These are phyloP conservation scores for Emericellopsis terricola DNA, from an alignment of 495 filamentous ascomycete species.

Conservation along the genomic window DNA sequence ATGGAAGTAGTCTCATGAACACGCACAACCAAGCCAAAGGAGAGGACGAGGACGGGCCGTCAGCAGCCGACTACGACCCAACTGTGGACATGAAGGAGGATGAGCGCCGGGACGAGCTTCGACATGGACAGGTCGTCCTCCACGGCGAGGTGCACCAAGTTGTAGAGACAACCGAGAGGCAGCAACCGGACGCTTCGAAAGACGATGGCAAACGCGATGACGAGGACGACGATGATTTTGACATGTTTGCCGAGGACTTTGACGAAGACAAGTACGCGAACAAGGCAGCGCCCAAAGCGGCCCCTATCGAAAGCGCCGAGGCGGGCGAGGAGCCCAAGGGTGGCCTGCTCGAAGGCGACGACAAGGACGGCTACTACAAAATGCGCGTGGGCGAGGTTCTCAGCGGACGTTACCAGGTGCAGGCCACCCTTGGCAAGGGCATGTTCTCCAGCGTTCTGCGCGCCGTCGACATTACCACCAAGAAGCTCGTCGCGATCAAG, in stretches of 20 bases:
- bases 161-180: constrained; percentile 10
- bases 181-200: constrained; percentile 16
- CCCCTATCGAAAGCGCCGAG: constrained; percentile 20
- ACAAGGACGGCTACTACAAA: constrained; percentile 89
- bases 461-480: constrained; percentile 60
- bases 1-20: constrained; percentile 49
- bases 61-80: constrained; percentile 91
- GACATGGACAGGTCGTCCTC: constrained; percentile 30
- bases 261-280: constrained; percentile 72
- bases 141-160: constrained; percentile 20
- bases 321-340: constrained; percentile 20
- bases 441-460: constrained; percentile 95
- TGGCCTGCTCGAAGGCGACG: constrained; percentile 84
- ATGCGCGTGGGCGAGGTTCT: constrained; percentile 77
- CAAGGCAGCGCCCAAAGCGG: constrained; percentile 13
- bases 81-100: constrained; percentile 88
- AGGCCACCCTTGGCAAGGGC: constrained; percentile 75
- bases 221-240: constrained; percentile 50
- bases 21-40: constrained; percentile 25
- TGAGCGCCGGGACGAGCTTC: constrained; percentile 47
- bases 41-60: constrained; percentile 51
- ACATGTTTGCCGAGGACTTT: constrained; percentile 92
- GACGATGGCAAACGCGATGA: constrained; percentile 28
- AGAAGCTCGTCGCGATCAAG: constrained; percentile 69
- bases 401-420: constrained; percentile 72